Percentiles rank a stretch among this genome's conserved stretches.
Conservation (phyloP, 1,284 basidiomycete genomes). For the Quambalaria eucalypti region DNA sequence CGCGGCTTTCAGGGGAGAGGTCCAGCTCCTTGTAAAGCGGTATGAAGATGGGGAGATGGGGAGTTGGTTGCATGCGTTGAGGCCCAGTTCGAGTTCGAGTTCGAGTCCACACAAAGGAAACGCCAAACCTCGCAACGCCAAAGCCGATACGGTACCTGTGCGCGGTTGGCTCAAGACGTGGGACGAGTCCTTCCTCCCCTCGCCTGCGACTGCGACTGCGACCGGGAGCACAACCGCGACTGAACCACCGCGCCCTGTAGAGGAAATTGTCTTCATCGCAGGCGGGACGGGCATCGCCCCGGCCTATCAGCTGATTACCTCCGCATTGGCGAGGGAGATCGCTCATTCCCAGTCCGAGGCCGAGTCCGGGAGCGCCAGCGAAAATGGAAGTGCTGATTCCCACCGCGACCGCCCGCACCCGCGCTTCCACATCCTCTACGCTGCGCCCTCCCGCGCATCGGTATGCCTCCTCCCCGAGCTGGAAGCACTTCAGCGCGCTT, state of each 20-base stretch:
- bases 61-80: background rate
- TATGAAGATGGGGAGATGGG: conserved; percentile 1
- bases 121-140: no score
- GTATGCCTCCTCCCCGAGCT: background rate
- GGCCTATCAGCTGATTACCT: background rate
- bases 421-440: background rate
- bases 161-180: background rate
- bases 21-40: background rate
- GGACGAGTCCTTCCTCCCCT: background rate
- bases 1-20: background rate
- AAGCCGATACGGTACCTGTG: background rate
- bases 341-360: no score
- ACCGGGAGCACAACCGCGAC: no score
- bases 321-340: no score
- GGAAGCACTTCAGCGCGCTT: background rate
- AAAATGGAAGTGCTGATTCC: background rate
- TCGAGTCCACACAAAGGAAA: no score
- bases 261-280: no score
- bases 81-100: no score
- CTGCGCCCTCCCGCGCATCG: background rate
- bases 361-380: no score
- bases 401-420: no score
- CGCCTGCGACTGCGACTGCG: no score
- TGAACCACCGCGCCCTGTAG: no score
- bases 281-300: background rate